Evolutionary conservation across 495 filamentous ascomycete genomes (phyloP).

Genomic region (Talaromyces nanjingensis): DNA sequence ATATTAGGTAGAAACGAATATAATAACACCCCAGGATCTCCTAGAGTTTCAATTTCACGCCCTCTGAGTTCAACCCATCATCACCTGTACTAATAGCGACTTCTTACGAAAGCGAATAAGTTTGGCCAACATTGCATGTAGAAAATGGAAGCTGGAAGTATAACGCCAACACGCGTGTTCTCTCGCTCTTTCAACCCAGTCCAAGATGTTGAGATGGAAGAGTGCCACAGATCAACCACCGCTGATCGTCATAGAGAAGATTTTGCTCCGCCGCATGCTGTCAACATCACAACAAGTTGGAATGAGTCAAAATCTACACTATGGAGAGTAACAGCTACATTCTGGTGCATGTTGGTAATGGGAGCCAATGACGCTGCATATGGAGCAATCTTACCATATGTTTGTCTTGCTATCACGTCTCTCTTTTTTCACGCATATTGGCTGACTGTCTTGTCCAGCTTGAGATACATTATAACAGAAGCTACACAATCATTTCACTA

Average conservation of each 20-base stretch:
- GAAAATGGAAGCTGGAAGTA: too few species aligned
- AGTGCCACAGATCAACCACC: not conserved
- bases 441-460: conserved; percentile 28
- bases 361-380: conserved; percentile 76
- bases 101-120: too few species aligned
- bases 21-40: too few species aligned
- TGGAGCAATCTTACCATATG: conserved; percentile 48
- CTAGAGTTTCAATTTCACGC: too few species aligned
- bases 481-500: conserved; percentile 44
- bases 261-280: not conserved
- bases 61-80: too few species aligned
- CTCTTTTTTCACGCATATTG: not conserved
- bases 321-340: conserved; percentile 15
- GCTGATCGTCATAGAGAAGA: not conserved
- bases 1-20: too few species aligned
- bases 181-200: not conserved
- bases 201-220: conserved; percentile 3
- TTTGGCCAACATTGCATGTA: too few species aligned
- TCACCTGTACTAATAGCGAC: too few species aligned
- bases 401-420: not conserved
- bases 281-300: not conserved
- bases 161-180: too few species aligned
- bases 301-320: conserved; percentile 1
- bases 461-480: conserved; percentile 45
- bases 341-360: conserved; percentile 70